Evolutionary conservation across 2,329 filamentous ascomycete species (phyloP).

Genomic region (Talaromyces sp.): DNA sequence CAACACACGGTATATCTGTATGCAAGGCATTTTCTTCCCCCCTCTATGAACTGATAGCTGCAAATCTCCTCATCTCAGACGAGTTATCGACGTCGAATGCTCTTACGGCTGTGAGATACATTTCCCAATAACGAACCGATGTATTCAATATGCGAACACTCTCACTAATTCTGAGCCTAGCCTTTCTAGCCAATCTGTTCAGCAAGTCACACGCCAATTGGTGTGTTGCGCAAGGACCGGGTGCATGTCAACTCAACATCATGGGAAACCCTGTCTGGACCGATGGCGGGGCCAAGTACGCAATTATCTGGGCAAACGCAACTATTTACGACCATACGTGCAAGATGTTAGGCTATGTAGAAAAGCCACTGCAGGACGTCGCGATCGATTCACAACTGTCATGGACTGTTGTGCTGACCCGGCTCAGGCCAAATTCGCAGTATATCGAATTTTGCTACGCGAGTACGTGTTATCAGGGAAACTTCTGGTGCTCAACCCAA

Average conservation of each 20-base stretch:
- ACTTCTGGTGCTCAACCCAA: neutral
- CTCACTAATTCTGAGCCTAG: neutral
- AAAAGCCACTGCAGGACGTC: neutral
- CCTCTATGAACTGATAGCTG: neutral
- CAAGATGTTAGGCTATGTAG: constrained; percentile 3
- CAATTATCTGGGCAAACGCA: neutral
- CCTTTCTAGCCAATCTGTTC: neutral
- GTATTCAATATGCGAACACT: neutral
- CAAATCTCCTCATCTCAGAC: neutral
- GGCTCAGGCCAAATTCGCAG: neutral
- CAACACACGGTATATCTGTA: neutral
- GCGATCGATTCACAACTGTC: constrained; percentile 5
- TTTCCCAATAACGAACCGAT: neutral
- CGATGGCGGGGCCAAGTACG: neutral
- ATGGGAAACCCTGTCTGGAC: neutral
- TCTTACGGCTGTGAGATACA: neutral
- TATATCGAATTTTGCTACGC: constrained; percentile 8
- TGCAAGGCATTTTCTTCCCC: neutral
- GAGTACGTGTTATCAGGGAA: neutral
- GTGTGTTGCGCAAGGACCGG: constrained; percentile 1
- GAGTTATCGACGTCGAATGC: neutral
- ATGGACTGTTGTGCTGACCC: constrained; percentile 1
- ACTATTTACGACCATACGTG: constrained; percentile 5
- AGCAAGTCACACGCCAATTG: neutral
- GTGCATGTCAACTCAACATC: constrained; percentile 5